Evolutionary conservation across 75 land plant genomes (phyloP), one percentile per base, ranked within the genome.

Genomic region (Larix kaempferi): DNA sequence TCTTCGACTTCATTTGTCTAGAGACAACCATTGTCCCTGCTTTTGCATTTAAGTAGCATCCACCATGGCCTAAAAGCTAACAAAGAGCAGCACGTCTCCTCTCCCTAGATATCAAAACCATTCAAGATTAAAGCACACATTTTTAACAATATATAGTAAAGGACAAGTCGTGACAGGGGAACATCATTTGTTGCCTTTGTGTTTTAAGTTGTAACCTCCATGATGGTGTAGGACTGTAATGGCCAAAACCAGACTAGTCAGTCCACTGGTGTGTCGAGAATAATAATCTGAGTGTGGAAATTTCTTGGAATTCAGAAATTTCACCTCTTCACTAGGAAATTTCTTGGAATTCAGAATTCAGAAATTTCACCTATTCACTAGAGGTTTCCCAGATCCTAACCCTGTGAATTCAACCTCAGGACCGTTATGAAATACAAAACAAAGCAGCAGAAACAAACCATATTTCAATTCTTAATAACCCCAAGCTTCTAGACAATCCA

Each of bases 51-150:
- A 39, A 39, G 21, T 12, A 71, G 3, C 14, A 39, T 22, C 74
- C 75, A 78, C 35, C 29, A 77, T 29, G 78, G 63, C 58, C 61
- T 57, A 79, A 57, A 71, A 37, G 59, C 13, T 62, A 25, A 62
- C 23, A 62, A 25, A 8, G 3, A 62, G 65, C 52, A 44, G 10
- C 52, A 26, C 29, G 10, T 62, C 29, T 23, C 65, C 33, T 7
- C 21, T 65, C 17, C 39, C 29, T 12, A 33, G 41, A 35, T 35
- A 33, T 3, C 21, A 17, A 65, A 35, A 16, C 33, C 41, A 3
- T 65, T 0, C 4, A 65, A 35, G 12, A 33, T 37, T 65, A 65
- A 35, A 65, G 0, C 4, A 35, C 1, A 33, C 19, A 2, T 16
- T 19, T 65, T 65, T 65, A 6, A 65, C 39, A 65, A 65, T 65